Evolutionary conservation across 495 filamentous ascomycete genomes (phyloP).

Genomic region (Emericellopsis terricola): DNA sequence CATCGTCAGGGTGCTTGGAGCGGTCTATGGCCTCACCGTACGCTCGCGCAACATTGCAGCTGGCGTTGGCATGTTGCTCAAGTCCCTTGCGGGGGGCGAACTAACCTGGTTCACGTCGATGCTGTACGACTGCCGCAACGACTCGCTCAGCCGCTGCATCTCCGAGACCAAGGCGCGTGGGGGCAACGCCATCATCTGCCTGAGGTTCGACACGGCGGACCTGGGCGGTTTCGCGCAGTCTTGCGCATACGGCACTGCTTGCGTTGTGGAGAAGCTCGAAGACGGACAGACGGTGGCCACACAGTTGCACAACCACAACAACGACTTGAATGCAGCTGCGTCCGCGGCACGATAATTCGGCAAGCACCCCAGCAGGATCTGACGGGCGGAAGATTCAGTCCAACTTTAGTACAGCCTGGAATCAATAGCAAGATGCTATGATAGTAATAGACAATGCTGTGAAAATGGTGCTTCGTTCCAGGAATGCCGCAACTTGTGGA

Average conservation of each 20-base stretch:
- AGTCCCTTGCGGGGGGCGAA: slow-evolving; percentile 36
- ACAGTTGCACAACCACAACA: too few species aligned
- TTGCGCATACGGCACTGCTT: slow-evolving; percentile 41
- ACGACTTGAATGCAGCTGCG: too few species aligned
- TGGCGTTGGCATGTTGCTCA: slow-evolving; percentile 24
- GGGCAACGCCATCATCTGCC: slow-evolving; percentile 40
- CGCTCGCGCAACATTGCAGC: slow-evolving; percentile 33
- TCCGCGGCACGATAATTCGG: too few species aligned
- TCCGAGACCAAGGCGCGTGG: slow-evolving; percentile 35
- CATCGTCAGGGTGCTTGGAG: slow-evolving; percentile 34
- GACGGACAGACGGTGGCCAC: neutral
- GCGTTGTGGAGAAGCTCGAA: slow-evolving; percentile 28
- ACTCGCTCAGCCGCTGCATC: slow-evolving; percentile 33
- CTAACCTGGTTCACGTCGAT: slow-evolving; percentile 36
- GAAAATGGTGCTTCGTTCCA: too few species aligned
- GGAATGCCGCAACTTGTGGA: too few species aligned
- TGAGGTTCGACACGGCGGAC: slow-evolving; percentile 35
- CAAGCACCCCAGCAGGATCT: too few species aligned
- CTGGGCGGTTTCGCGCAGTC: slow-evolving; percentile 34
- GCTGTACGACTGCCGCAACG: slow-evolving; percentile 36
- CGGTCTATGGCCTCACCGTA: slow-evolving; percentile 40
- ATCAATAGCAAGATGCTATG: too few species aligned
- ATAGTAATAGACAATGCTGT: too few species aligned
- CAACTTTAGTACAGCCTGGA: too few species aligned
- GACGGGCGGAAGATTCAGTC: too few species aligned